Base-by-base conservation (phyloP, 768 basidiomycete genomes). In the Lyophyllum shimeji region DNA sequence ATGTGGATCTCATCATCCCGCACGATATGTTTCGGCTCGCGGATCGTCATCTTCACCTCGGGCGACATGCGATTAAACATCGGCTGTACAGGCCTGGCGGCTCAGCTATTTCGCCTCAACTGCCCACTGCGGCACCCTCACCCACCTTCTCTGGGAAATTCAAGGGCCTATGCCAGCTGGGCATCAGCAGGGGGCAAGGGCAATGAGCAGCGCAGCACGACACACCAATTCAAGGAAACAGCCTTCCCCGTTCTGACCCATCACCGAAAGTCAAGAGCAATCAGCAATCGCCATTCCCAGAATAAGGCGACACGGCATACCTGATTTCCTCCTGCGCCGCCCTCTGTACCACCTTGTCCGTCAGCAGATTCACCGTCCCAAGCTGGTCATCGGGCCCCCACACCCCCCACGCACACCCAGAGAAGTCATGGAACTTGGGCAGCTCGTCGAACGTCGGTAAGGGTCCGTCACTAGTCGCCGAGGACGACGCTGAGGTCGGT, bases 361-460 rank as follows among this genome's bases (percentile, higher is more conserved):
- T 87, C 34, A 89, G 67, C 47, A 88, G 58, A 63, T 88, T 88
- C 37, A 88, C 72, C 5, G 85, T 88, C 1, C 87, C 87, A 18
- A 88, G 73, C 61, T 88, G 74, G 58, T 89, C 87, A 18, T 82
- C 79, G 34, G 76, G 68, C 23, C 86, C 86, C 85, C 85, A 88
- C 9, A 87, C 74, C 3, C 74, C 75, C 87, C 87, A 89, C 2
- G 86, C 87, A 53, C 86, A 88, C 9, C 86, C 87, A 50, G 66
- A 77, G 69, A 63, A 79, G 64, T 71, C 81, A 73, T 74, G 84
- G 77, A 68, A 85, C 11, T 75, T 62, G 12, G 70, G 71, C 27
- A 77, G 64, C 37, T 77, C 73, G 54, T 76, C 74, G 52, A 67
- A 75, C 21, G 68, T 64, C 4, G 74, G 75, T 2, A 74, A 55